These are phyloP conservation scores for Peziza echinospora DNA, from an alignment of 495 filamentous ascomycete species.

Conservation along the genomic window DNA sequence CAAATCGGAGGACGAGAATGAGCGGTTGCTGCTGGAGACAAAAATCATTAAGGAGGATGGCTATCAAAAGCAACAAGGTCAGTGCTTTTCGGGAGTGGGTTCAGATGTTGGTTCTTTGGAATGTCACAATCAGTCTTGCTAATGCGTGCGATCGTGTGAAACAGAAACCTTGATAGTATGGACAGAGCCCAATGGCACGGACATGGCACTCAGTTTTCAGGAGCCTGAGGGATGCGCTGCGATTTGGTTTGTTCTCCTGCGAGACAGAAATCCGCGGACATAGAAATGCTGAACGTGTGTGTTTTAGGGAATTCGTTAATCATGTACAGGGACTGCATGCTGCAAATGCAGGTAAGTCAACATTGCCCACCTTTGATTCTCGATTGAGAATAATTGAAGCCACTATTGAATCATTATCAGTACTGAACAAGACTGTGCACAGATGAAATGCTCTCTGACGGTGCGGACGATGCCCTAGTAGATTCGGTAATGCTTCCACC, in stretches of 20 bases:
- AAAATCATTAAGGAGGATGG: constrained; percentile 85
- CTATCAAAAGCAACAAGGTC: constrained; percentile 97
- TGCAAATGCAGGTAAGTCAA: constrained; percentile 10
- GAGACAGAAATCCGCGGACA: background rate
- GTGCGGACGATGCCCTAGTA: constrained; percentile 26
- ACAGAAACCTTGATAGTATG: constrained; percentile 95
- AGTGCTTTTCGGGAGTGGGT: constrained; percentile 18
- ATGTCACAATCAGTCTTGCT: too few relatives aligned
- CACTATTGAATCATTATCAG: background rate
- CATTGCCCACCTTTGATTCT: constrained; percentile 3
- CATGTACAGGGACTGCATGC: constrained; percentile 49
- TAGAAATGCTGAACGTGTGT: constrained; percentile 1
- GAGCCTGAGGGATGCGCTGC: constrained; percentile 82
- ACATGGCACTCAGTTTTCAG: constrained; percentile 98
- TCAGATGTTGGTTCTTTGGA: too few relatives aligned
- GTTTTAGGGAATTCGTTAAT: constrained; percentile 69
- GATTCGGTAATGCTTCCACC: constrained; percentile 50
- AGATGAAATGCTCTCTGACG: constrained; percentile 87
- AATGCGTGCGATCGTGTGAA: too few relatives aligned
- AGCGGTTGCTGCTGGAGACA: constrained; percentile 65
- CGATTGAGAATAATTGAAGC: background rate
- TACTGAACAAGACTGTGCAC: constrained; percentile 7
- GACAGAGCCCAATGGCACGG: constrained; percentile 68
- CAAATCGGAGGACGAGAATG: constrained; percentile 75
- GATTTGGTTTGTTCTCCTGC: constrained; percentile 44